Conservation (phyloP, 1,284 basidiomycete genomes). For the Coniferiporia sulphurascens region DNA sequence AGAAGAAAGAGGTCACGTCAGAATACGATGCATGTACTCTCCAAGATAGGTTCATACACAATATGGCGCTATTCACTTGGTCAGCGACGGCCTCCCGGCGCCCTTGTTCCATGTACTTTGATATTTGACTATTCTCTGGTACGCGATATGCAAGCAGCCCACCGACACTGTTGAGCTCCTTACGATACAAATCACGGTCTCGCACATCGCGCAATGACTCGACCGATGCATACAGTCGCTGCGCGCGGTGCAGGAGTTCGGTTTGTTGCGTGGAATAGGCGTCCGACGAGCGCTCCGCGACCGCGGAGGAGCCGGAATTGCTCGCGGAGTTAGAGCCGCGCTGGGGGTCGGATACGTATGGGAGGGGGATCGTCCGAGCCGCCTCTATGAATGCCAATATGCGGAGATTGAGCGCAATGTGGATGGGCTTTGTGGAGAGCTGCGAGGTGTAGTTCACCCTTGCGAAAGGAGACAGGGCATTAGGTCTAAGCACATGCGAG, state of each 20-base stretch:
- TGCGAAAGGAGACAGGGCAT: slow-evolving; percentile 9
- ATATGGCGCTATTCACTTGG: slow-evolving; percentile 81
- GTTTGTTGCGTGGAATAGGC: slow-evolving; percentile 28
- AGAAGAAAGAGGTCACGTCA: no score
- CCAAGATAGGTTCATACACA: slow-evolving; percentile 40
- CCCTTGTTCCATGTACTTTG: slow-evolving; percentile 65
- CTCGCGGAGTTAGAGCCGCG: slow-evolving; percentile 16
- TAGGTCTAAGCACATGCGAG: slow-evolving; percentile 13
- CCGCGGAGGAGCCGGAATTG: background rate
- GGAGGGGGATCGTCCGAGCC: slow-evolving; percentile 64
- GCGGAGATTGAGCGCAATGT: slow-evolving; percentile 76
- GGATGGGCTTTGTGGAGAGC: slow-evolving; percentile 62
- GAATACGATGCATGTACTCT: background rate
- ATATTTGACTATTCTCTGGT: slow-evolving; percentile 65
- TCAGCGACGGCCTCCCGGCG: slow-evolving; percentile 77
- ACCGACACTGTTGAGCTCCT: slow-evolving; percentile 68
- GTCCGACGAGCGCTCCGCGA: slow-evolving; percentile 14
- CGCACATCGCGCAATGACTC: slow-evolving; percentile 44
- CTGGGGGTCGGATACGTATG: slow-evolving; percentile 30
- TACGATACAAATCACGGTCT: slow-evolving; percentile 55
- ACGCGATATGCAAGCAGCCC: slow-evolving; percentile 73
- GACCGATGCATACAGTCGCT: slow-evolving; percentile 56
- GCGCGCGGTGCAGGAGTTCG: slow-evolving; percentile 49
- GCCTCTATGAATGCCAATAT: slow-evolving; percentile 81
- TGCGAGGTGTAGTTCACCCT: slow-evolving; percentile 45